These are phyloP conservation scores for Zoysia pacifica DNA, from an alignment of 176 grass and related monocot genomes.

Conservation along the genomic window DNA sequence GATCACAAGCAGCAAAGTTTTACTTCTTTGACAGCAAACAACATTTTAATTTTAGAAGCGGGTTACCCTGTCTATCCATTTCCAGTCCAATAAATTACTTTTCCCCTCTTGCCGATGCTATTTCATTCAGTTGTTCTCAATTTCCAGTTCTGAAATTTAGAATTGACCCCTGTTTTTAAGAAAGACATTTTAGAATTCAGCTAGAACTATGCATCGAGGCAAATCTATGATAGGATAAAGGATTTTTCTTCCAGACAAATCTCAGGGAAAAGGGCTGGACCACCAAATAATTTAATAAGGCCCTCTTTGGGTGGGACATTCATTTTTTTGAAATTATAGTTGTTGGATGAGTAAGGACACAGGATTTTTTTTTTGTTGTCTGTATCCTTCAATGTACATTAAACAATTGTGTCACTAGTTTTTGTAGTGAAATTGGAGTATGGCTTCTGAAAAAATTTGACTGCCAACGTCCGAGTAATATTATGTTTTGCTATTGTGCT, in stretches of 20 bases:
- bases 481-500: not conserved
- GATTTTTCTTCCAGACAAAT: not conserved
- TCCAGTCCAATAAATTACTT: not conserved
- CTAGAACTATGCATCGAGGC: not conserved
- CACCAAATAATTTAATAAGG: slow-evolving; percentile 37
- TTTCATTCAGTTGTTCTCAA: not conserved
- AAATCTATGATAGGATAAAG: not conserved
- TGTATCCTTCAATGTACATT: not conserved
- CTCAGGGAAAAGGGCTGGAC: slow-evolving; percentile 2
- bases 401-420: not conserved
- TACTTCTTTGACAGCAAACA: not conserved
- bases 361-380: not conserved
- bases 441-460: slow-evolving; percentile 8
- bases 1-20: not conserved
- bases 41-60: not conserved
- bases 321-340: not conserved
- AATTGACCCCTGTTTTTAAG: not conserved
- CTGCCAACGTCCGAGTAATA: not conserved
- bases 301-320: not conserved
- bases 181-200: not conserved
- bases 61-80: not conserved
- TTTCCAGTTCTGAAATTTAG: not conserved
- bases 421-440: not conserved
- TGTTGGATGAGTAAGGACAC: not conserved
- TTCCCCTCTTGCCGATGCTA: not conserved